Conservation (phyloP, 2,329 filamentous ascomycete genomes). For the Colletotrichum orbiculare region DNA sequence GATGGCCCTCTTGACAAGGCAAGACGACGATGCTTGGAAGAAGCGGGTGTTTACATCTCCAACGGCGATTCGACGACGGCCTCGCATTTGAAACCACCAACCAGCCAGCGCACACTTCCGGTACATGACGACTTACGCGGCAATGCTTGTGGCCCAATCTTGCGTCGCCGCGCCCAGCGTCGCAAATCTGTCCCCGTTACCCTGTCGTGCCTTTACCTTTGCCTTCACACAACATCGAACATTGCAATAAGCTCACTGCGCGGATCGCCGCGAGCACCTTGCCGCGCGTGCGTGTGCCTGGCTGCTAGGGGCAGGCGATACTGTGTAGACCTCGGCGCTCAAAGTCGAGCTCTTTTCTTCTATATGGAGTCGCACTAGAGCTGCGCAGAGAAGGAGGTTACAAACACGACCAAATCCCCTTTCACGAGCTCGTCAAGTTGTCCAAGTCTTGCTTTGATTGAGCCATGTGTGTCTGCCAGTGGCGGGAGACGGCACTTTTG, state of each 20-base stretch:
- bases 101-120: constrained; percentile 35
- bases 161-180: constrained; percentile 9
- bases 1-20: no score
- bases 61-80: constrained; percentile 29
- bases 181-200: constrained; percentile 15
- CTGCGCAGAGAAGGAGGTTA: constrained; percentile 6
- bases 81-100: constrained; percentile 29
- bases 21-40: background rate
- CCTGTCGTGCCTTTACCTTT: background rate
- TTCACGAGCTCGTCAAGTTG: no score
- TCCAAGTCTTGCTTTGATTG: no score
- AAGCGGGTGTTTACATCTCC: background rate
- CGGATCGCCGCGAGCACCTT: constrained; percentile 22
- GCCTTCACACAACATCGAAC: no score
- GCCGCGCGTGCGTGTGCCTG: constrained; percentile 7
- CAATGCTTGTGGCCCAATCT: constrained; percentile 16
- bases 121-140: constrained; percentile 18
- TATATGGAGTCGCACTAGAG: constrained; percentile 15
- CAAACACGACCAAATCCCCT: background rate
- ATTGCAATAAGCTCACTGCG: constrained; percentile 13
- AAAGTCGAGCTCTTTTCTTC: constrained; percentile 2
- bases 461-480: no score
- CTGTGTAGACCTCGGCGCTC: constrained; percentile 18
- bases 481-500: no score
- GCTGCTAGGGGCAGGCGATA: constrained; percentile 2